Base-by-base conservation (phyloP, 2,329 filamentous ascomycete genomes). In the Sporothrix phasma region DNA sequence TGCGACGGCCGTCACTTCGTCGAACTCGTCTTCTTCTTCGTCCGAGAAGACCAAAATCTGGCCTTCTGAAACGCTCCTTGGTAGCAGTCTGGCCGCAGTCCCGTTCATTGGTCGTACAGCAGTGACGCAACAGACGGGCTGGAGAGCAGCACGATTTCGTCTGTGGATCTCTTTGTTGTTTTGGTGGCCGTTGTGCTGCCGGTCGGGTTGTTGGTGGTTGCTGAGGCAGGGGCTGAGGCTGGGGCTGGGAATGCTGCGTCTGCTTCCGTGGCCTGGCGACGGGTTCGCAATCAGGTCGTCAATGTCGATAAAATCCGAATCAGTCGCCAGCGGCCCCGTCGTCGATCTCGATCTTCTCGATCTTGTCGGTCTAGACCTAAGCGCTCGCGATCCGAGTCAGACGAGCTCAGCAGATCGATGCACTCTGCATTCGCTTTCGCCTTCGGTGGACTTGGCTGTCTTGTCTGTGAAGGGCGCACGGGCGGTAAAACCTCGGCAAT, bases 331-430 rank as follows among this genome's bases (percentile, higher is more conserved):
- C 26, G 31, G 17, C 11, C 26, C 58, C 17, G 47, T 65, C 13
- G 54, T 39, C 6, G 63, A 39, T 29, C 15, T 4, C 2, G 56
- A 26, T 0, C n/a, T n/a, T n/a, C n/a, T n/a, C n/a, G n/a, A n/a
- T n/a, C n/a, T n/a, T n/a, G n/a, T n/a, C n/a, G n/a, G n/a, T n/a
- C n/a, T n/a, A n/a, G n/a, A n/a, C n/a, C n/a, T n/a, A n/a, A n/a
- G n/a, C 22, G 22, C 2, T 54, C 58, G 4, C 26, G 22, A 7
- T 66, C 63, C 2, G 60, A 61, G 22, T 39, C 34, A 2, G 64
- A 66, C 1, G 67, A 68, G 45, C 61, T 67, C 29, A 67, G n/a
- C 1, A 68, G 43, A 3, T 67, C 64, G 10, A 68, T 67, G 26
- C 54, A 62, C 10, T 63, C 62, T 2, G 62, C 41, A 3, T 22